These are phyloP conservation scores for Fusarium circinatum DNA, from an alignment of 2,329 filamentous ascomycete species.

Conservation along the genomic window DNA sequence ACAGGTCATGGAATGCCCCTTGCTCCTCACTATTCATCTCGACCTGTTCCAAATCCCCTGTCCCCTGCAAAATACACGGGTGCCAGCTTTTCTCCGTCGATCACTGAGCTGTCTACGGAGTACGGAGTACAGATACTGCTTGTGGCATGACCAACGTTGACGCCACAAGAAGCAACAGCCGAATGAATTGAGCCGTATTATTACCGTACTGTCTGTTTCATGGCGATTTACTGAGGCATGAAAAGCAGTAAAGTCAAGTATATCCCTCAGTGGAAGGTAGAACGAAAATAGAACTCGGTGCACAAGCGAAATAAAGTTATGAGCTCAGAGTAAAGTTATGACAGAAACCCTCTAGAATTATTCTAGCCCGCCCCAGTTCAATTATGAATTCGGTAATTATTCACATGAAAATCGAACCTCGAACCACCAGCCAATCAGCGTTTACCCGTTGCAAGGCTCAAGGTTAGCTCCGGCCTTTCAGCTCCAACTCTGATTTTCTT, in stretches of 20 bases:
- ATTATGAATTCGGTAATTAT: slow-evolving; percentile 7
- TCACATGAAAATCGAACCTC: slow-evolving; percentile 11
- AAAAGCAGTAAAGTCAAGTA: neutral
- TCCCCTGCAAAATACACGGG: slow-evolving; percentile 9
- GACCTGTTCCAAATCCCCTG: slow-evolving; percentile 10
- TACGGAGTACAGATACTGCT: neutral
- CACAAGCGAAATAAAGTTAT: neutral
- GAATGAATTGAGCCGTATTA: neutral
- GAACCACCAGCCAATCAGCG: slow-evolving; percentile 18
- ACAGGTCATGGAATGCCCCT: slow-evolving; percentile 17
- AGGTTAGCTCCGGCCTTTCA: slow-evolving; percentile 15
- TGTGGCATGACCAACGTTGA: slow-evolving; percentile 18
- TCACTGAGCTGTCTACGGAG: neutral
- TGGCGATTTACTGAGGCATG: neutral
- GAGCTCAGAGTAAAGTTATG: neutral
- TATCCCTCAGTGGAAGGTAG: neutral
- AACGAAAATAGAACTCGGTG: neutral
- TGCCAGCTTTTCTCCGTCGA: slow-evolving; percentile 2
- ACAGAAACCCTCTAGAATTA: slow-evolving; percentile 7
- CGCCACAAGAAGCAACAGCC: slow-evolving; percentile 2
- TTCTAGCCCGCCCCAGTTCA: slow-evolving; percentile 21
- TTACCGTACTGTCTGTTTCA: neutral
- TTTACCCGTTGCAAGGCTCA: slow-evolving; percentile 21
- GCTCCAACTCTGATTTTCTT: slow-evolving; percentile 27
- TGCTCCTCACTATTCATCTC: slow-evolving; percentile 23